Evolutionary conservation across 1,284 basidiomycete genomes (phyloP).

Genomic region (Xerocomus amazonicus): DNA sequence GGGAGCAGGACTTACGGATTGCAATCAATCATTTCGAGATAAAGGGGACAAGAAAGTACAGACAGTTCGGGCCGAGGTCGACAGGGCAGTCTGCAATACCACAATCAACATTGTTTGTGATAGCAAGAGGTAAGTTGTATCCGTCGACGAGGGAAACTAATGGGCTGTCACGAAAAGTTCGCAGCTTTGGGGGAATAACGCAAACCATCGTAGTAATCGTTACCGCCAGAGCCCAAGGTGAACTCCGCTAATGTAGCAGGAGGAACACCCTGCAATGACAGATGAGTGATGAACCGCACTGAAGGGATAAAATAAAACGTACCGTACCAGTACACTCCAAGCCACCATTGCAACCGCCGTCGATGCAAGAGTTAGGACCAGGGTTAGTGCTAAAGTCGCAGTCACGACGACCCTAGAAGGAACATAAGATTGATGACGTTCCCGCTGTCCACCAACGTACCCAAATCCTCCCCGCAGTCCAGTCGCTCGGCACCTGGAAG

Average conservation of each 20-base stretch:
- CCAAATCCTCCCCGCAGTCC: conserved; percentile 32
- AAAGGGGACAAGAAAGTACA: conserved; percentile 1
- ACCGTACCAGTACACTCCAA: conserved; percentile 49
- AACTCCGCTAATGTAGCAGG: conserved; percentile 61
- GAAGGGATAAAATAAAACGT: conserved; percentile 5
- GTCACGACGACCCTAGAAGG: conserved; percentile 33
- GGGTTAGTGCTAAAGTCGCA: conserved; percentile 40
- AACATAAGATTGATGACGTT: not conserved
- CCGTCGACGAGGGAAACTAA: conserved; percentile 44
- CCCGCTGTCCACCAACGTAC: conserved; percentile 9
- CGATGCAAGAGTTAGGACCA: conserved; percentile 51
- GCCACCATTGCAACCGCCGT: conserved; percentile 58
- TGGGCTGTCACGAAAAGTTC: conserved; percentile 1
- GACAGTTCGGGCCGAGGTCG: conserved; percentile 44
- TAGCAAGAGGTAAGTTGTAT: conserved; percentile 45
- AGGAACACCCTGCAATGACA: conserved; percentile 44
- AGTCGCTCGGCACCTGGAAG: conserved; percentile 28
- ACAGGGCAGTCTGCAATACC: conserved; percentile 39
- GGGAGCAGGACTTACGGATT: conserved; percentile 36
- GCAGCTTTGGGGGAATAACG: not conserved
- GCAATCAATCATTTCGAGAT: not conserved
- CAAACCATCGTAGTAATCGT: conserved; percentile 30
- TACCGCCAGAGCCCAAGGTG: conserved; percentile 37
- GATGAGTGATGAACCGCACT: not conserved
- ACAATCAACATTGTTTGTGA: conserved; percentile 42